Evolutionary conservation across 257 asterid genomes (phyloP).

Genomic region (Capsicum pubescens): DNA sequence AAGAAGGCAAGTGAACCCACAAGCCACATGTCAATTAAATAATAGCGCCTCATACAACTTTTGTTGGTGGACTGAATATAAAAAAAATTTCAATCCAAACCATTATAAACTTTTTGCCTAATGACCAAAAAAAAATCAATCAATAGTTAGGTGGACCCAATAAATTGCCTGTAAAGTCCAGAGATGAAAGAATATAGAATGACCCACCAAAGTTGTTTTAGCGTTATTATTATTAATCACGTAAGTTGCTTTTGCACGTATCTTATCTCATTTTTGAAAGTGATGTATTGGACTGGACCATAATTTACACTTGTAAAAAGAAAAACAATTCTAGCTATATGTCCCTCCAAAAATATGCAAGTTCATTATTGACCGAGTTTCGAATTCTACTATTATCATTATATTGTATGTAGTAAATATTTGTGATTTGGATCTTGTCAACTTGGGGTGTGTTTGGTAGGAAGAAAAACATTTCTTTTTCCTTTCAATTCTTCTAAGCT

Average conservation of each 20-base stretch:
- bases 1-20: too few relatives aligned
- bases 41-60: too few relatives aligned
- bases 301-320: not conserved
- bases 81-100: not conserved
- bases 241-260: conserved; percentile 30
- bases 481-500: too few relatives aligned
- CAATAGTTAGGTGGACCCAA: conserved; percentile 13
- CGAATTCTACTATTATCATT: not conserved
- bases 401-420: too few relatives aligned
- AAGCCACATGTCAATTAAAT: too few relatives aligned
- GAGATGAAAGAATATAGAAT: conserved; percentile 9
- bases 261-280: conserved; percentile 19
- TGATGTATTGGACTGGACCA: conserved; percentile 16
- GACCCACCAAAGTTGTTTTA: conserved; percentile 3
- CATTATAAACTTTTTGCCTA: not conserved
- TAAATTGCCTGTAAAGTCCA: not conserved
- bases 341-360: not conserved
- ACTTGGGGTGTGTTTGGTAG: too few relatives aligned
- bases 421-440: too few relatives aligned
- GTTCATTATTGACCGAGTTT: not conserved
- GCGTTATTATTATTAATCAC: not conserved
- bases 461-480: too few relatives aligned
- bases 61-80: too few relatives aligned
- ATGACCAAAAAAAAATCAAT: not conserved
- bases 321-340: not conserved